Base-by-base conservation (phyloP, 495 filamentous ascomycete species). In the Penicillium flavigenum region DNA sequence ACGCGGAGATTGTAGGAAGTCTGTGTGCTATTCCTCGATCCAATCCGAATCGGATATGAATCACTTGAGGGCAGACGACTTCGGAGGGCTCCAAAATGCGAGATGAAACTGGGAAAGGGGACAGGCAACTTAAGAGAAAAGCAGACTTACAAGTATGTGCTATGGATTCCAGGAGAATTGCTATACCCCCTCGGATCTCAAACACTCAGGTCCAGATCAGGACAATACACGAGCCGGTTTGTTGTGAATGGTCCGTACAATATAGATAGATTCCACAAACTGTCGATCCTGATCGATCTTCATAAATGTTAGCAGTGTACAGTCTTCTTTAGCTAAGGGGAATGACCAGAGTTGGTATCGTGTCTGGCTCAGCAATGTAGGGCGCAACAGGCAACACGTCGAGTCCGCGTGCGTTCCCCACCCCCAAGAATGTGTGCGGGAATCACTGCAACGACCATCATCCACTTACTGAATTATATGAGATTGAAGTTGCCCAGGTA, bases 271-370 rank as follows among this genome's bases (percentile, higher is more conserved):
- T 64, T 66, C 54, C 55, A 45, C 39, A 45, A 31, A 36, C 32
- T 53, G 61, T 43, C 47, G 66, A 69, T 67, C 66, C 43, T 42
- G 51, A 46, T 54, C 41, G 66, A 69, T 67, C 66, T 46, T 46
- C 54, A 46, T 54, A 46, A 32, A 24, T 54, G 29, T 52, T 27
- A 57, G 51, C 39, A 51, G 36, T 51, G 34, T 17, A 17, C 24
- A 47, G 17, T 12, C 20, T 27, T 12, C 20, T 27, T 29, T 16
- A n/a, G 29, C 22, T 5, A 54, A 38, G 27, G 19, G 31, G 29
- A 53, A 46, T 51, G 38, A 34, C 34, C 5, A 19, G 48, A 20
- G 26, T 56, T 38, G 41, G 45, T 24, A 51, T 19, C 34, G 38
- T 47, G 52, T 54, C 31, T 26, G n/a, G 51, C 20, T 46, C 61